phyloP scores from a whole-genome alignment of 1,284 basidiomycete species.

The Cerioporus squamosus region DNA sequence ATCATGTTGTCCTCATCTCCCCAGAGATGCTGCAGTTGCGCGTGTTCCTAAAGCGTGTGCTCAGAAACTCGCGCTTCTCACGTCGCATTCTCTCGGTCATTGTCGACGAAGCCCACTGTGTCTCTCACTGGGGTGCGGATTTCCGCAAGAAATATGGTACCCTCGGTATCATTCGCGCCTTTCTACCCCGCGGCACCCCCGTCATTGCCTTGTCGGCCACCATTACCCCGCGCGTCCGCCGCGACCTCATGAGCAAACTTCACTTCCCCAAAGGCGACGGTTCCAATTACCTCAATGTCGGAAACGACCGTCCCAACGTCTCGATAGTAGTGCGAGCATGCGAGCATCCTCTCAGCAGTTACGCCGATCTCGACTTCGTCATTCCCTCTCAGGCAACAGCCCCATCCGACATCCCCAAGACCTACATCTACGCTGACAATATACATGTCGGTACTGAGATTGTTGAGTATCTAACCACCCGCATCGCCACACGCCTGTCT shows the following conservation, averaged over 20 bases:
- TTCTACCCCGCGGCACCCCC: conserved; percentile 38
- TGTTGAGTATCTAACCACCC: conserved; percentile 21
- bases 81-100: conserved; percentile 35
- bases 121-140: conserved; percentile 44
- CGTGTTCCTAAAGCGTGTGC: conserved; percentile 36
- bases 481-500: background rate
- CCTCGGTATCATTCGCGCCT: conserved; percentile 39
- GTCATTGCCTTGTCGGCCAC: conserved; percentile 45
- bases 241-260: conserved; percentile 35
- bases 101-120: conserved; percentile 44
- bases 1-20: conserved; percentile 41
- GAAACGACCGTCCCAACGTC: conserved; percentile 45
- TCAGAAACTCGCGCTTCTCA: conserved; percentile 36
- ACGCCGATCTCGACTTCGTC: conserved; percentile 42
- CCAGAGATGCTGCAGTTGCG: conserved; percentile 40
- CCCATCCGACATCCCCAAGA: conserved; percentile 21
- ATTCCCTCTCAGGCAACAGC: conserved; percentile 23
- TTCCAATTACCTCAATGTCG: conserved; percentile 24
- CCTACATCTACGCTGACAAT: conserved; percentile 29
- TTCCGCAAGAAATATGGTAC: conserved; percentile 45
- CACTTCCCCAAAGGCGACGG: conserved; percentile 25
- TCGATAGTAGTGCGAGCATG: conserved; percentile 43
- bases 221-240: conserved; percentile 35
- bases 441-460: conserved; percentile 24
- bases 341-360: conserved; percentile 40